Evolutionary conservation across 2,329 filamentous ascomycete species (phyloP).

Genomic region (Ascochyta fabae): DNA sequence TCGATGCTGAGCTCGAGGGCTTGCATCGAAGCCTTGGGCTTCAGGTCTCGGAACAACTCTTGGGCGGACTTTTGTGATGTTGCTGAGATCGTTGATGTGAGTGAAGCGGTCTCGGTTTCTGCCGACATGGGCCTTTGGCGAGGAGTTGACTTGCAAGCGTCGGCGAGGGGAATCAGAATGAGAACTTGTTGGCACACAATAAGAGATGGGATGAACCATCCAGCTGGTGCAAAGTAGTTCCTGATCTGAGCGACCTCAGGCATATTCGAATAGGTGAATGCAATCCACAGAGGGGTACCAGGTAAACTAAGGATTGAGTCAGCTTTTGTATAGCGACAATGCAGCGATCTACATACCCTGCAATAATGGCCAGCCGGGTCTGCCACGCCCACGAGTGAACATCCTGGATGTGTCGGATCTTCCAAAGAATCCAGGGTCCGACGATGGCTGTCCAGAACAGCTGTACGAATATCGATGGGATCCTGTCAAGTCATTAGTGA

Average conservation of each 20-base stretch:
- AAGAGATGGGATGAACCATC: constrained; percentile 48
- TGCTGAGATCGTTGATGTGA: constrained; percentile 33
- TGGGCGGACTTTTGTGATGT: constrained; percentile 31
- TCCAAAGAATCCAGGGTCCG: constrained; percentile 49
- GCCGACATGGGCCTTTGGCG: constrained; percentile 27
- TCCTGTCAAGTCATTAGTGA: constrained; percentile 30
- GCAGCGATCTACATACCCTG: constrained; percentile 34
- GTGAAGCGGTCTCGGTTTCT: constrained; percentile 34
- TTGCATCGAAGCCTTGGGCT: constrained; percentile 46
- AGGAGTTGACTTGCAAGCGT: constrained; percentile 32
- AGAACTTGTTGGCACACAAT: constrained; percentile 48
- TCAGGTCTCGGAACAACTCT: constrained; percentile 37
- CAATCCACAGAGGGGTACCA: constrained; percentile 48
- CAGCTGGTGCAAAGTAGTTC: constrained; percentile 43
- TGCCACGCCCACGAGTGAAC: constrained; percentile 51
- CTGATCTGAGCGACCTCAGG: constrained; percentile 34
- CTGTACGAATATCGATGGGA: constrained; percentile 47
- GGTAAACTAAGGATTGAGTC: constrained; percentile 38
- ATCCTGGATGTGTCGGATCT: constrained; percentile 46
- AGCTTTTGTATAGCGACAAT: constrained; percentile 17
- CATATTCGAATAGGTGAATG: constrained; percentile 44
- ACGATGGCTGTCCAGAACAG: constrained; percentile 47
- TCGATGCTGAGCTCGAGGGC: constrained; percentile 45
- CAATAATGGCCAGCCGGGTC: constrained; percentile 46
- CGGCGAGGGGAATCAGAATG: constrained; percentile 44